Base-by-base conservation (phyloP, 1,284 basidiomycete species). In the Cutaneotrichosporon mucoides region DNA sequence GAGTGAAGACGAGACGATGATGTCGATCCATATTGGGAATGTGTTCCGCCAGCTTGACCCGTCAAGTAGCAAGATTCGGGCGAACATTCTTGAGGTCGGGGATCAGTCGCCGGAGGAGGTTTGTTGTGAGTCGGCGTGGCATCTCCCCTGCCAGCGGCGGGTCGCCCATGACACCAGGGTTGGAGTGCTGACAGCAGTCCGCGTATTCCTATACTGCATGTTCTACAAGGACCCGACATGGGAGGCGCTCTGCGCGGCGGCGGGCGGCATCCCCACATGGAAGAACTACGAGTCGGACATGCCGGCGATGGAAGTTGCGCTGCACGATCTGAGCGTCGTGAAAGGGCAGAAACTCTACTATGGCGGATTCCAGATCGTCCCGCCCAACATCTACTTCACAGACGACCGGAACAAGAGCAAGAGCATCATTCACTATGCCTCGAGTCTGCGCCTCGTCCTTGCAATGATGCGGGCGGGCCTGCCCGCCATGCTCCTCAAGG, bases 341-440 rank as follows among this genome's bases (percentile, higher is more conserved):
- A 58, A 63, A 34, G 49, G 56, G 13, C 45, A 66, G 49, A 59
- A 43, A 12, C 64, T 72, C 43, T 72, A 70, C 56, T 56, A 51
- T 11, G 61, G 60, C 12, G 66, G 60, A 11, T 72, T 72, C 56
- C 70, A 72, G 57, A 35, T 68, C n/a, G 70, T 72, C 5, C 70
- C 70, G 11, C 70, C 70, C 1, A 70, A 66, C 0, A 43, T 66
- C n/a, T 68, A 70, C 57, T 72, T 69, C 47, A 37, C 46, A 10
- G 24, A 50, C n/a, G 49, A 59, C 35, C 48, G 62, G 6, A 63
- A 63, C 53, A 10, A 38, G 5, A 24, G 35, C 15, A 59, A 55
- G 52, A 43, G 42, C 4, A 55, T 66, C 9, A 49, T 51, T 5
- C 63, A 72, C 54, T 72, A 63, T 36, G 69, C 66, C 2, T 66